Evolutionary conservation across 176 grass and related monocot genomes (phyloP).

Genomic region (Cenchrus purpureus): DNA sequence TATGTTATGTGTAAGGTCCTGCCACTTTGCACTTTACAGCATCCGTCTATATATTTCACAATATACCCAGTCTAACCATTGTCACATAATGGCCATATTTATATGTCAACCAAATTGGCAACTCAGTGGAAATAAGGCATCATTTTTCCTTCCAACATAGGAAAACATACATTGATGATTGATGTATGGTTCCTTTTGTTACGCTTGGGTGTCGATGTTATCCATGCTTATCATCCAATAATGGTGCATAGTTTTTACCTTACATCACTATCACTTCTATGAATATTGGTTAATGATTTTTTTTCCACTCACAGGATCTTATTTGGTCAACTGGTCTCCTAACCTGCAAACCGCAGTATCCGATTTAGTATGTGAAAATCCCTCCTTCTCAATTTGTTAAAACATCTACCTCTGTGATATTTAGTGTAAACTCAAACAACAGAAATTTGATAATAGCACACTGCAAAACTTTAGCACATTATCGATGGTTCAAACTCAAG

Average conservation of each 20-base stretch:
- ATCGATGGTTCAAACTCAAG: conserved; percentile 25
- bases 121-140: conserved; percentile 17
- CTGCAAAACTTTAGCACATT: conserved; percentile 33
- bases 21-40: conserved; percentile 5
- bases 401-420: conserved; percentile 13
- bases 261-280: conserved; percentile 9
- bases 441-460: conserved; percentile 24
- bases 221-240: conserved; percentile 17
- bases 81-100: conserved; percentile 22
- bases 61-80: conserved; percentile 6
- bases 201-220: conserved; percentile 23
- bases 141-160: conserved; percentile 14
- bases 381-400: conserved; percentile 20
- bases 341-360: conserved; percentile 93
- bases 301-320: conserved; percentile 74
- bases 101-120: conserved; percentile 23
- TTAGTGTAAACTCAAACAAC: conserved; percentile 4
- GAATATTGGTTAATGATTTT: conserved; percentile 27
- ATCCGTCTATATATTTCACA: conserved; percentile 15
- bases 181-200: not conserved
- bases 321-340: conserved; percentile 99
- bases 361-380: conserved; percentile 76
- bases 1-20: not conserved
- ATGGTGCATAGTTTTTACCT: not conserved
- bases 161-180: conserved; percentile 5